Percentiles rank a stretch among this genome's conserved stretches.
phyloP scores from a whole-genome alignment of 148 eudicot species.

The Rhododendron vialii region DNA sequence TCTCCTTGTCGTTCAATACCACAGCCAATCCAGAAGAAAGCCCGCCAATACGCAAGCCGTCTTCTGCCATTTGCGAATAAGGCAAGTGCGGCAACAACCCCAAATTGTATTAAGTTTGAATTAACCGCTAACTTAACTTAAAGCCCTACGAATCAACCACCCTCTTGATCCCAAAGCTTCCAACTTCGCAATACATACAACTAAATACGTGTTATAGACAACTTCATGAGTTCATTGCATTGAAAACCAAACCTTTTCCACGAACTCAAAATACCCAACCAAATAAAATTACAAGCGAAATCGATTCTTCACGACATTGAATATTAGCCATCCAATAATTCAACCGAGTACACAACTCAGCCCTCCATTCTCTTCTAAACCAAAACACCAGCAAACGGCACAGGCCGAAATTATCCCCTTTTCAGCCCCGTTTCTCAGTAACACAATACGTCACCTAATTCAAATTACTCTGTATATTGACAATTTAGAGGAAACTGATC shows the following conservation, averaged over 20 bases:
- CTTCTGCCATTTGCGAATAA: constrained; percentile 63
- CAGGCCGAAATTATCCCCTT: neutral
- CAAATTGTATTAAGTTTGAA: neutral
- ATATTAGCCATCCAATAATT: neutral
- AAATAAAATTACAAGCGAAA: neutral
- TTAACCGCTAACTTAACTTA: neutral
- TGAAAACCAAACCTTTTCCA: neutral
- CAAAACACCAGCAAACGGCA: neutral
- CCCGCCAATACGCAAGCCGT: constrained; percentile 53
- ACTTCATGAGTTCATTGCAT: neutral
- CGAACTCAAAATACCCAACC: neutral
- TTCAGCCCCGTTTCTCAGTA: neutral
- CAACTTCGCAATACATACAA: neutral
- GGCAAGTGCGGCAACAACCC: neutral
- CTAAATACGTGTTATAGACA: neutral
- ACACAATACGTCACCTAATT: neutral
- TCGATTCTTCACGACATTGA: neutral
- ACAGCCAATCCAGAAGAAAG: constrained; percentile 78
- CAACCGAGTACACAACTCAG: neutral
- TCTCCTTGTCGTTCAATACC: constrained; percentile 52
- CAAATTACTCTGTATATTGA: neutral
- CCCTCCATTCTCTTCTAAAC: neutral
- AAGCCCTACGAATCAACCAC: constrained; percentile 3
- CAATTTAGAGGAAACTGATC: neutral
- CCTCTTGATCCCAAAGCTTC: neutral